These are phyloP conservation scores for Spergularia marina DNA, from an alignment of 148 eudicot genomes.

Conservation along the genomic window DNA sequence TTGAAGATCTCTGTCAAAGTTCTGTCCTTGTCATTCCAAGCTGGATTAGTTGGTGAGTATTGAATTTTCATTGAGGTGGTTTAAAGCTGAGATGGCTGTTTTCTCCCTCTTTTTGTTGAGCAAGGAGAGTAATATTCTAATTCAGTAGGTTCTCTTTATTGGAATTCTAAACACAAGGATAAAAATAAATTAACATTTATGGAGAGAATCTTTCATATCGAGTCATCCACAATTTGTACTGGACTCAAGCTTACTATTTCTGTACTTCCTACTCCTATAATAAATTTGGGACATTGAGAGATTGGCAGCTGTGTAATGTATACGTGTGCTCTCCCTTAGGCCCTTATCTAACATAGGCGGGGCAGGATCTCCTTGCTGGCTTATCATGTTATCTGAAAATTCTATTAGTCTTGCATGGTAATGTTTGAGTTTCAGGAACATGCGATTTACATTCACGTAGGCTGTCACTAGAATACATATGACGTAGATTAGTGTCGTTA, in stretches of 20 bases:
- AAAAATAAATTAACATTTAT: neutral
- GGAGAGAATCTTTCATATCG: neutral
- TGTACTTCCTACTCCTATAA: neutral
- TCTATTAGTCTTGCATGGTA: neutral
- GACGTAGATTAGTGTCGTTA: neutral
- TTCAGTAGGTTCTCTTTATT: neutral
- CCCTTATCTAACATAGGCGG: no score
- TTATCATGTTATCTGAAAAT: neutral
- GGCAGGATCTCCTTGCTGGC: no score
- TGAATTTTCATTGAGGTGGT: conserved; percentile 6
- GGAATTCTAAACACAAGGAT: neutral
- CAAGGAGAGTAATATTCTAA: neutral
- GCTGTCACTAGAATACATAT: neutral
- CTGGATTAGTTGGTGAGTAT: conserved; percentile 88
- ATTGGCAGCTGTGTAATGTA: no score
- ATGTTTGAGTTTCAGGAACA: neutral
- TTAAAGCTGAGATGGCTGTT: neutral
- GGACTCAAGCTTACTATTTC: neutral
- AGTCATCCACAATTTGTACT: neutral
- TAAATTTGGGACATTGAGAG: neutral
- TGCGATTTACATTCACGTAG: neutral
- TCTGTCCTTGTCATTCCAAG: conserved; percentile 82
- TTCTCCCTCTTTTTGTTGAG: no score
- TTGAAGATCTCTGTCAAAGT: conserved; percentile 96
- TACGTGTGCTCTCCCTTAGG: no score